Base-by-base conservation (phyloP, 768 basidiomycete species). In the Serendipita indica region DNA sequence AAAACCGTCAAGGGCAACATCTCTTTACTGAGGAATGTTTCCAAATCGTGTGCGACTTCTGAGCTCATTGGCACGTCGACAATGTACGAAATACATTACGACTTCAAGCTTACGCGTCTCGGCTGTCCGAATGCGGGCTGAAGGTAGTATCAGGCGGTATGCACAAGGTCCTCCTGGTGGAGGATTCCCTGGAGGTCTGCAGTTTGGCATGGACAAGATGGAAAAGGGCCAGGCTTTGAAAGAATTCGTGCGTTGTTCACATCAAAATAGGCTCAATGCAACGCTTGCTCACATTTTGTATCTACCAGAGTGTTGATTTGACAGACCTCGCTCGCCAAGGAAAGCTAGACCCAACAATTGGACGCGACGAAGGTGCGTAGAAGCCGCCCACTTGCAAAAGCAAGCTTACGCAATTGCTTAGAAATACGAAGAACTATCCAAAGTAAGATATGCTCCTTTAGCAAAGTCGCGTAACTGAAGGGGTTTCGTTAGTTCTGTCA, bases 401-500 rank as follows among this genome's bases (percentile, higher is more conserved):
- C 16, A 57, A 28, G 37, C 2, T 27, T 37, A 39, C 49, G n/a
- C 30, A 62, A 16, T 14, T 35, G 63, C 65, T 58, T 66, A 77
- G 90, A 94, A 72, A 94, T 94, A 62, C 79, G 89, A 6, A 75
- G 91, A 52, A 93, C 90, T 1, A 84, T 94, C 60, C 91, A 94
- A 71, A 93, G 82, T 69, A 63, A 4, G 62, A 39, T 34, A 33
- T 3, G 35, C n/a, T 28, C 16, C 32, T 3, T 25, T 4, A 3
- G 18, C n/a, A 43, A 14, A 18, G 3, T 3, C 25, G 28, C 45
- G 4, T 45, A 30, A 20, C 34, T 27, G 2, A 30, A 0, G 41
- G 33, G 20, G 2, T 5, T 37, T 28, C 27, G 1, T 2, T 60
- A 89, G 87, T 93, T 65, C 73, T 93, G 6, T 91, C 88, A 25